Conservation (phyloP, 179 eudicot species). For the Actinidia arguta region DNA sequence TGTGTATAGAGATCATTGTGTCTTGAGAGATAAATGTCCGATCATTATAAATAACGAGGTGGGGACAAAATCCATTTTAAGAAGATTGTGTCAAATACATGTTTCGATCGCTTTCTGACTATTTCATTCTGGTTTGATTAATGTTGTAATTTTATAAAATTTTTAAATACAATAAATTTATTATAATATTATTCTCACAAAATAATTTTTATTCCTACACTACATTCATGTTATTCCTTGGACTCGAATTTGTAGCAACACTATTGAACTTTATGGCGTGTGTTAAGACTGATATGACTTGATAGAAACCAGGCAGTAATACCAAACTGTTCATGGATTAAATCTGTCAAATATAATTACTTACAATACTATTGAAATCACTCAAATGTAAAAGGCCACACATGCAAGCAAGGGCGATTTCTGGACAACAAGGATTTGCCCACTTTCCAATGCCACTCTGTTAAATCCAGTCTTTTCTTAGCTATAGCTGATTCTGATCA, state of each 20-base stretch:
- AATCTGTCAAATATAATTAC: background rate
- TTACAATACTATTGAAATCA: constrained; percentile 11
- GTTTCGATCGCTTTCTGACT: too few species aligned
- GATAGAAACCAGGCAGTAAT: background rate
- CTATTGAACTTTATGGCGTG: background rate
- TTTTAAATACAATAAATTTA: too few species aligned
- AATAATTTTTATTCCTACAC: too few species aligned
- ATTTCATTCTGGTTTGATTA: too few species aligned
- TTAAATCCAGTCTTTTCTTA: background rate
- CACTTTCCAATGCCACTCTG: constrained; percentile 24
- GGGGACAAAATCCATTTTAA: too few species aligned
- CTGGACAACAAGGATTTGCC: constrained; percentile 13
- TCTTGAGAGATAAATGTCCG: too few species aligned
- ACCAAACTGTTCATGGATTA: background rate
- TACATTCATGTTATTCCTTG: background rate
- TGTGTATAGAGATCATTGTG: too few species aligned
- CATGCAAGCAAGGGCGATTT: background rate
- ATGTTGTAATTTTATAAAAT: too few species aligned
- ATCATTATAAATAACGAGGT: too few species aligned
- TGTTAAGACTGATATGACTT: background rate
- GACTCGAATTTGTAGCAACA: background rate
- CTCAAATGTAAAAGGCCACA: background rate
- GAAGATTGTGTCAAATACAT: too few species aligned
- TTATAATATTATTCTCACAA: too few species aligned
- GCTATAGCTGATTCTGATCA: constrained; percentile 7